phyloP scores from a whole-genome alignment of 352 stramenopile genomes.

The Pythium dissotocum region DNA sequence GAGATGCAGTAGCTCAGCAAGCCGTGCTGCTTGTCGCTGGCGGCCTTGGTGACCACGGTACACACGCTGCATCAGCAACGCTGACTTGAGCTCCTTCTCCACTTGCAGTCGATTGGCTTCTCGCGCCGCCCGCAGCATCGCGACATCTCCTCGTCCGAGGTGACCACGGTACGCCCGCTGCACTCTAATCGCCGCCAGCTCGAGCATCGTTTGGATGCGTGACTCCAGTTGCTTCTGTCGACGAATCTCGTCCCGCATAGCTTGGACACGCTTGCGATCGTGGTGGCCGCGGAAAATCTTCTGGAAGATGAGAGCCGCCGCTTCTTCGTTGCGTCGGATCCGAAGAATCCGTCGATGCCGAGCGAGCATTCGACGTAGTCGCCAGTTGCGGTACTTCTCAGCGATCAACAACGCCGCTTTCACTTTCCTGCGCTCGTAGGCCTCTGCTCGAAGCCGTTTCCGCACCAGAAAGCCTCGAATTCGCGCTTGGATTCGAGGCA shows the following conservation, averaged over 20 bases:
- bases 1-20: constrained; percentile 52
- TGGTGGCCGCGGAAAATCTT: constrained; percentile 74
- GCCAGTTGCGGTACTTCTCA: constrained; percentile 51
- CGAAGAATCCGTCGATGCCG: constrained; percentile 47
- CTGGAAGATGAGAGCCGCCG: constrained; percentile 70
- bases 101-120: constrained; percentile 45
- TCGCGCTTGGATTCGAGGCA: constrained; percentile 80
- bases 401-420: constrained; percentile 43
- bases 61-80: constrained; percentile 70
- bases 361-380: constrained; percentile 51
- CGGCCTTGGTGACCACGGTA: constrained; percentile 72
- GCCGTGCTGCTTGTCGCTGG: constrained; percentile 37
- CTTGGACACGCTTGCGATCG: constrained; percentile 41
- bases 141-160: constrained; percentile 46
- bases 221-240: constrained; percentile 50
- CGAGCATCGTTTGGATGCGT: constrained; percentile 52
- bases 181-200: constrained; percentile 67
- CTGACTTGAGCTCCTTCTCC: constrained; percentile 45
- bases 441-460: constrained; percentile 40
- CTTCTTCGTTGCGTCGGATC: constrained; percentile 59
- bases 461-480: constrained; percentile 77
- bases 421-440: constrained; percentile 33
- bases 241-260: constrained; percentile 46
- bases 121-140: constrained; percentile 47
- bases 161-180: constrained; percentile 75